These are phyloP conservation scores for Typha latifolia DNA, from an alignment of 176 grass and related monocot species.

Conservation along the genomic window DNA sequence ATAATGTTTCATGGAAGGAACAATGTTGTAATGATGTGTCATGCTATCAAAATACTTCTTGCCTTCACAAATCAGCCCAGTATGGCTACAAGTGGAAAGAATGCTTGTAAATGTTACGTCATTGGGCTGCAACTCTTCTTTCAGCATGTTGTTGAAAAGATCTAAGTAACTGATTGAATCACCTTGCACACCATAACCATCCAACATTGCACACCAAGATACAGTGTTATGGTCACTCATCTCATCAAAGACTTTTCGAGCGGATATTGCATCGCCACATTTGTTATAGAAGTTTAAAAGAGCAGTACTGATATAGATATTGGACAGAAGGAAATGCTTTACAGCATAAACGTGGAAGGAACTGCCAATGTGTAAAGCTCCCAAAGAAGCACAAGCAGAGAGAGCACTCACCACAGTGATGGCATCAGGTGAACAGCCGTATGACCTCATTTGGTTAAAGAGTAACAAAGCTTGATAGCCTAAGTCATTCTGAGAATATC, in stretches of 20 bases:
- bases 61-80: constrained; percentile 49
- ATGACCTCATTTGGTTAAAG: constrained; percentile 43
- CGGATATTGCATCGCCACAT: constrained; percentile 43
- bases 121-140: constrained; percentile 48
- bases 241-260: constrained; percentile 37
- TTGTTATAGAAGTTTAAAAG: constrained; percentile 65
- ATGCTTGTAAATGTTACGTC: constrained; percentile 55
- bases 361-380: constrained; percentile 34
- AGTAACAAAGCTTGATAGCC: constrained; percentile 29
- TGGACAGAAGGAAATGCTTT: constrained; percentile 35
- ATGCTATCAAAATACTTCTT: constrained; percentile 48
- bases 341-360: constrained; percentile 48
- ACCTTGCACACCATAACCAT: constrained; percentile 59
- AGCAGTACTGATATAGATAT: constrained; percentile 51
- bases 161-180: constrained; percentile 40
- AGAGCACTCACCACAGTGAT: constrained; percentile 46
- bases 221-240: constrained; percentile 47
- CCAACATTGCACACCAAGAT: constrained; percentile 70
- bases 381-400: constrained; percentile 42
- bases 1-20: constrained; percentile 59
- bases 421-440: constrained; percentile 39
- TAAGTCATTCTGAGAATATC: constrained; percentile 51
- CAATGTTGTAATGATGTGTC: constrained; percentile 38
- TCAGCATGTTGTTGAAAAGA: constrained; percentile 52
- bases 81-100: constrained; percentile 59